Evolutionary conservation across 1,139 yeast species (phyloP), one percentile per base, ranked within the genome.

Genomic region (Geotrichum fermentans): DNA sequence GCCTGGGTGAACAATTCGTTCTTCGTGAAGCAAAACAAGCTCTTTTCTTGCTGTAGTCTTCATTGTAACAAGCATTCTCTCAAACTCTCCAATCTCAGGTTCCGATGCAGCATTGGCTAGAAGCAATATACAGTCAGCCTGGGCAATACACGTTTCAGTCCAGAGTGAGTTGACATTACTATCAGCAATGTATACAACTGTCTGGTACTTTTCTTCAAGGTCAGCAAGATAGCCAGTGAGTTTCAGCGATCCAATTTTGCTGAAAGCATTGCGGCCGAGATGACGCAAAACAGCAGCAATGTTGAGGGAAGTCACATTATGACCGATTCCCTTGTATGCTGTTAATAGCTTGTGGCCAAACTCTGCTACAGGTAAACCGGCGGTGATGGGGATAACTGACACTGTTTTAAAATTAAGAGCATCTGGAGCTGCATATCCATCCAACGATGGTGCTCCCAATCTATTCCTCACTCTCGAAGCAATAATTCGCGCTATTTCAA

Each of bases 101-200:
- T 82, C 81, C 1, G 79, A 75, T 5, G 73, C 70, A 2, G 84
- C 82, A 46, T 69, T 68, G 0, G 74, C 74, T 8, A 72, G 57
- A n/a, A 51, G 42, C 21, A 51, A 40, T 22, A 87, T 80, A 69
- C 97, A 90, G 65, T 92, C 98, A 11, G 96, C 97, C 65, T 90
- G 97, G 4, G 94, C 80, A 43, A 92, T 84, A 65, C 98, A 92
- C 0, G 96, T 87, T 8, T 80, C 77, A 0, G 97, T 88, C 98
- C 98, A 92, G 29, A 82, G 77, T 0, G 96, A 86, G 56, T 81
- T 82, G 2, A 85, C 79, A 0, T 86, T 76, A 0, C 96, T 82
- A 60, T 92, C 97, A 34, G 95, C 92, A 20, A 92, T 80, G 61
- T 92, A 92, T 3, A 92, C 79, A 5, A 92, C 84, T 2, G 90